Evolutionary conservation across 768 basidiomycete genomes (phyloP).

Genomic region (Tylopilus subfusipes): DNA sequence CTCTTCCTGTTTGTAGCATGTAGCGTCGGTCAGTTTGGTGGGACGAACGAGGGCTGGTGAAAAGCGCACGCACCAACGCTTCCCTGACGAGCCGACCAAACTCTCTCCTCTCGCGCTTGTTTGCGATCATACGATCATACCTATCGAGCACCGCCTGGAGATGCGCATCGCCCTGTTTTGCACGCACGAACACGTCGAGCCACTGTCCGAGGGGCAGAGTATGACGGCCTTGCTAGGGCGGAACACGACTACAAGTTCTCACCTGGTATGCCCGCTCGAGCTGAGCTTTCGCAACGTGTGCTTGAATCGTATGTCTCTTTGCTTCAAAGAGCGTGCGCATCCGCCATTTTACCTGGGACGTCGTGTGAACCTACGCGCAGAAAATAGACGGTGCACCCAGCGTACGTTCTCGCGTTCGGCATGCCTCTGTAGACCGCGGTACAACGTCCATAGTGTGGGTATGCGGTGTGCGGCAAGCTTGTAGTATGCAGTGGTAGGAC

Average conservation of each 20-base stretch:
- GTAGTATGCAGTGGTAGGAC: slow-evolving; percentile 64
- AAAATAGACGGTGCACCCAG: background rate
- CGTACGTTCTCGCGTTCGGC: slow-evolving; percentile 57
- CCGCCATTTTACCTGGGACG: slow-evolving; percentile 52
- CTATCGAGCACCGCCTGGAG: slow-evolving; percentile 46
- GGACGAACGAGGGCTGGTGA: background rate
- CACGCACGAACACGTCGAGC: slow-evolving; percentile 53
- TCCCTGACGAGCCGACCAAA: slow-evolving; percentile 46
- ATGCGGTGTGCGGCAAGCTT: slow-evolving; percentile 66
- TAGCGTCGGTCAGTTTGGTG: background rate
- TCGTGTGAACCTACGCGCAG: background rate
- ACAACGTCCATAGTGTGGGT: slow-evolving; percentile 76
- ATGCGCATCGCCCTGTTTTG: slow-evolving; percentile 50
- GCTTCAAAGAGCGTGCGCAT: slow-evolving; percentile 52
- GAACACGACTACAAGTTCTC: slow-evolving; percentile 12
- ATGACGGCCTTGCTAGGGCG: no score
- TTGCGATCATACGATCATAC: slow-evolving; percentile 56
- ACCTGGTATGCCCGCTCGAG: slow-evolving; percentile 59
- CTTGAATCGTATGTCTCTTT: slow-evolving; percentile 52
- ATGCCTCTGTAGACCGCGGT: slow-evolving; percentile 60
- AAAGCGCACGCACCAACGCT: slow-evolving; percentile 44
- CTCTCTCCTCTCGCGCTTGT: slow-evolving; percentile 45
- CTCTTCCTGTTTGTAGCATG: slow-evolving; percentile 46
- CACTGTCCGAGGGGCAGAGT: slow-evolving; percentile 43
- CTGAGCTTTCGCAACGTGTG: slow-evolving; percentile 42